Percentiles rank a stretch among this genome's conserved stretches.
Evolutionary conservation across 306 rosid species (phyloP).

Genomic region (Alnus rubra): DNA sequence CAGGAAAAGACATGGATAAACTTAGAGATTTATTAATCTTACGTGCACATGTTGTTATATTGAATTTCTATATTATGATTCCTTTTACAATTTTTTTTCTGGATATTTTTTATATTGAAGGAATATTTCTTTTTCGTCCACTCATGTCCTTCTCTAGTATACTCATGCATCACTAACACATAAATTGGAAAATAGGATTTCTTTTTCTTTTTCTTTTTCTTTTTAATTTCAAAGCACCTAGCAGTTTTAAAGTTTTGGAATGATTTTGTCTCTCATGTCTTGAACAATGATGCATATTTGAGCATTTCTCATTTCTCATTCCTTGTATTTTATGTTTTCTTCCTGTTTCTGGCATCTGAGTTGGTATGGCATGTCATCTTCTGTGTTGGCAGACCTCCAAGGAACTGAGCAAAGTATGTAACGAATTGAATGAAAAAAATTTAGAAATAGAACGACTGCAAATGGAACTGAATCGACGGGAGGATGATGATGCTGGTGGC

Average conservation of each 20-base stretch:
- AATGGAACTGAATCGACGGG: conserved; percentile 56
- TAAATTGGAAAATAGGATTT: too few relatives aligned
- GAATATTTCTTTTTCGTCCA: not conserved
- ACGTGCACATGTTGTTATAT: not conserved
- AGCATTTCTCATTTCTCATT: not conserved
- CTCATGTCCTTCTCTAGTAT: too few relatives aligned
- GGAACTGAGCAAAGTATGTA: conserved; percentile 53
- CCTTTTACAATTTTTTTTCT: not conserved
- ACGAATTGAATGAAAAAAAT: conserved; percentile 64
- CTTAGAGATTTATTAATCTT: too few relatives aligned
- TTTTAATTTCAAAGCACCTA: too few relatives aligned
- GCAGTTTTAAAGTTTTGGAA: too few relatives aligned
- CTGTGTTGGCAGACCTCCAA: conserved; percentile 49
- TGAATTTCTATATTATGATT: not conserved
- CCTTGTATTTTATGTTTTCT: not conserved
- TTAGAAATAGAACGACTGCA: conserved; percentile 59
- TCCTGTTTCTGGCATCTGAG: conserved; percentile 34
- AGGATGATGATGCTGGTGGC: conserved; percentile 42
- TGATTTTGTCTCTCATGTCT: too few relatives aligned
- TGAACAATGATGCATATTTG: not conserved
- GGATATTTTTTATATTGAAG: not conserved
- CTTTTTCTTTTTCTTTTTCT: too few relatives aligned
- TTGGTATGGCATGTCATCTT: conserved; percentile 13
- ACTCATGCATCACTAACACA: too few relatives aligned
- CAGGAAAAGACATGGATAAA: too few relatives aligned